Conservation (phyloP, 768 basidiomycete genomes). For the Agaricus bisporus region DNA sequence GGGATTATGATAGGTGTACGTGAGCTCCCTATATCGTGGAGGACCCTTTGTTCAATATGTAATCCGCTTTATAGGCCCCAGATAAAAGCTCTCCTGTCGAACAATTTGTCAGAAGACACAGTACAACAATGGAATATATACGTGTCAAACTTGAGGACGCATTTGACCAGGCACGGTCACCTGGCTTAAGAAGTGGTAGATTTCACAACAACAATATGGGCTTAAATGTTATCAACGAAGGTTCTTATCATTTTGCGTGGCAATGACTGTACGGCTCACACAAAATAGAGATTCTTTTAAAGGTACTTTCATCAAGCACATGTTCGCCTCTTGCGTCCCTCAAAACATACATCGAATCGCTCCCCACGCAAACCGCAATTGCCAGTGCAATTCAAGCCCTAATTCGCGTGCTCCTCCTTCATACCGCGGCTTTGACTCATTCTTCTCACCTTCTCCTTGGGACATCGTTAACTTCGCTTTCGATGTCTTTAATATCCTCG, state of each 20-base stretch:
- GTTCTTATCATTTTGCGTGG: constrained; percentile 18
- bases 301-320: constrained; percentile 18
- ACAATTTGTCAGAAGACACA: constrained; percentile 26
- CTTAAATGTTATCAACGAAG: constrained; percentile 49
- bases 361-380: constrained; percentile 73
- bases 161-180: constrained; percentile 69
- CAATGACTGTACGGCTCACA: neutral
- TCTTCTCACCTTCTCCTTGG: constrained; percentile 80
- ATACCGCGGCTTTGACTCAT: constrained; percentile 49
- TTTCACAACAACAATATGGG: constrained; percentile 15
- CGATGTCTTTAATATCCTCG: constrained; percentile 65
- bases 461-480: constrained; percentile 72
- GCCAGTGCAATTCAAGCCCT: constrained; percentile 52
- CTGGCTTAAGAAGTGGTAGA: constrained; percentile 30
- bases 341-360: constrained; percentile 50
- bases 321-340: constrained; percentile 23
- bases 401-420: constrained; percentile 61
- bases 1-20: constrained; percentile 57
- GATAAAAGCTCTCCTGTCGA: constrained; percentile 46
- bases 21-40: constrained; percentile 5
- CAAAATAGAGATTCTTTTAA: constrained; percentile 25
- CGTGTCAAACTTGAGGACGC: constrained; percentile 67
- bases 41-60: constrained; percentile 10
- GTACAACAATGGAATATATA: constrained; percentile 43
- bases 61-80: constrained; percentile 32